Evolutionary conservation across 768 basidiomycete species (phyloP).

Genomic region (Tulasnella sp.): DNA sequence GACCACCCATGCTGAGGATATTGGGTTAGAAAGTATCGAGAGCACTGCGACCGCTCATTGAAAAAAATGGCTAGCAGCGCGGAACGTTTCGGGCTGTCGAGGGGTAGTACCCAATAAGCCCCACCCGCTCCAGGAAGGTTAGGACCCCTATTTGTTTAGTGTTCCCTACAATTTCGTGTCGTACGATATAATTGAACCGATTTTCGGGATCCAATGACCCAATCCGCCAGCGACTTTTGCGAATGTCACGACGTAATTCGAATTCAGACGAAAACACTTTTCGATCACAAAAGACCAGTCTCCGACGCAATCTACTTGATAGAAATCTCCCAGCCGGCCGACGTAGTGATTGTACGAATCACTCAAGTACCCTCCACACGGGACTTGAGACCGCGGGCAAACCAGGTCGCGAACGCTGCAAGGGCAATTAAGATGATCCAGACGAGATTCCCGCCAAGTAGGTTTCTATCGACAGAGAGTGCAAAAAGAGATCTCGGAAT

Average conservation of each 20-base stretch:
- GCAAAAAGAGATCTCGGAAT: slow-evolving; percentile 17
- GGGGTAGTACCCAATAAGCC: neutral
- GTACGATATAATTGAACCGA: neutral
- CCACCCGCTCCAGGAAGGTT: neutral
- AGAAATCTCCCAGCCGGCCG: neutral
- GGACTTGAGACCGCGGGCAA: neutral
- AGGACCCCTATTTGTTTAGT: neutral
- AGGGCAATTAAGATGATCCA: slow-evolving; percentile 9
- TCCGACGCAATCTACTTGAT: neutral
- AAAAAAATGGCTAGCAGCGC: too few species aligned
- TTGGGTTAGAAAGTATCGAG: neutral
- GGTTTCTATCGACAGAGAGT: slow-evolving; percentile 8
- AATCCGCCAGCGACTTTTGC: too few species aligned
- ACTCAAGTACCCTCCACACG: neutral
- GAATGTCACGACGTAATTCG: neutral
- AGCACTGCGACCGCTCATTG: neutral
- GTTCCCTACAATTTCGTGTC: neutral
- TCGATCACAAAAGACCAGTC: neutral
- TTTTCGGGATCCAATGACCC: neutral
- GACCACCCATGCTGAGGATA: neutral
- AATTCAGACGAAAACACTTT: too few species aligned
- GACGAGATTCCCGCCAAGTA: slow-evolving; percentile 17
- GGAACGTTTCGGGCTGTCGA: too few species aligned
- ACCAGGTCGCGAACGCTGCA: neutral
- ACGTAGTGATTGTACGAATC: neutral